Percentiles rank a stretch among this genome's conserved stretches.
Evolutionary conservation across 176 grass and related monocot species (phyloP).

Genomic region (Eleusine coracana): DNA sequence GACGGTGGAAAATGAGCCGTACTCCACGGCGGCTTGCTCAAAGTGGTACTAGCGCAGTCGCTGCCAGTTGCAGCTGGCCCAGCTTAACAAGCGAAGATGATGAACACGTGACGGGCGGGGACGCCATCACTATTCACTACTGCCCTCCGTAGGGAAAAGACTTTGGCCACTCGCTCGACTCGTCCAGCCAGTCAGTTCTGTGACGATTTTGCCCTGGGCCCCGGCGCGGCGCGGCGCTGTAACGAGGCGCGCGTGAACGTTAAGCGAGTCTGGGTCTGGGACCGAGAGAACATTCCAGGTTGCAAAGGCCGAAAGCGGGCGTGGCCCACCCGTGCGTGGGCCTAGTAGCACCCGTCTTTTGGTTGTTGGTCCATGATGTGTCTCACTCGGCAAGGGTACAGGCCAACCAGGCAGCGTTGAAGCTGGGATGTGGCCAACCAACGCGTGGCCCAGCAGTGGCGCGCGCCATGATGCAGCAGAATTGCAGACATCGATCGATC

Average conservation of each 20-base stretch:
- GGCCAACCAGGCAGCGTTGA: constrained; percentile 3
- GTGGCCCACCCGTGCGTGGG: not conserved
- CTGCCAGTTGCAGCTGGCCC: no score
- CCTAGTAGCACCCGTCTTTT: not conserved
- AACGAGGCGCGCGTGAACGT: not conserved
- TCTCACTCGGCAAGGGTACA: not conserved
- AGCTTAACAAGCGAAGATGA: no score
- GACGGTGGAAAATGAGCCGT: no score
- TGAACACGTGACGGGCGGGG: not conserved
- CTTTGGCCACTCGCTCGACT: not conserved
- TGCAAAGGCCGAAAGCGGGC: constrained; percentile 27
- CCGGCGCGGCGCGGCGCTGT: not conserved
- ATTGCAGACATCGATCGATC: not conserved
- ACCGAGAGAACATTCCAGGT: constrained; percentile 30
- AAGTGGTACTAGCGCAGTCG: no score
- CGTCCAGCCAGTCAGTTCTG: no score
- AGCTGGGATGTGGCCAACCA: not conserved
- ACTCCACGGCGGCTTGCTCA: not conserved
- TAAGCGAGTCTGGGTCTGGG: not conserved
- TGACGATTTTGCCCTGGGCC: no score
- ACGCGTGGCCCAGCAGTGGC: not conserved
- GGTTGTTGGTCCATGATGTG: not conserved
- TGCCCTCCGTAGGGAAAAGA: not conserved
- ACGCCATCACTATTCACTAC: not conserved
- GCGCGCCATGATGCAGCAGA: not conserved